Base-by-base conservation (phyloP, 2,329 filamentous ascomycete genomes). In the Beauveria caledonica region DNA sequence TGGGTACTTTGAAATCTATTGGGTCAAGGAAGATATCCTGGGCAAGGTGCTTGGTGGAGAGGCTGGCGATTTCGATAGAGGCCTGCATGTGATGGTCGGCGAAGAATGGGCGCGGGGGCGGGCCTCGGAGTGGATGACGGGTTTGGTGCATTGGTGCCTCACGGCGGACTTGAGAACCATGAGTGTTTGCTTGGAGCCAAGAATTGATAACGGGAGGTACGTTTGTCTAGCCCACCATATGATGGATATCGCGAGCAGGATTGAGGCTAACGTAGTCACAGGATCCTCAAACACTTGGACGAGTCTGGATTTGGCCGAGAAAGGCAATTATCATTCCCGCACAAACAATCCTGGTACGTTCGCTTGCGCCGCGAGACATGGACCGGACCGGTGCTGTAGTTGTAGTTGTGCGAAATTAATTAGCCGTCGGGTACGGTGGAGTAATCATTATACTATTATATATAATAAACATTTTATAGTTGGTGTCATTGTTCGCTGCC, bases 1-100 rank as follows among this genome's bases (percentile, higher is more conserved):
- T 75, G 94, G 92, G 0, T 99, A 95, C 71, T 97, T 99, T 70
- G 94, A 99, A 76, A 82, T 99, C 39, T 99, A 99, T 76, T 99
- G 94, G 93, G 91, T 94, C 3, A 96, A 96, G 69, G 94, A 99
- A 71, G 94, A 97, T 69, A 76, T 79, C 0, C 72, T 99, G 1
- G 91, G 90, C 0, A 82, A 80, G 52, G 80, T 90, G 64, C 73
- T 95, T 4, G 80, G 86, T 0, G 80, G 80, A 23, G 80, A 83
- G 3, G 84, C 86, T 0, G 84, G 82, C 8, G 89, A 96, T 67
- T 97, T 88, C 74, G 93, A 97, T 67, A 80, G 94, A 7, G 94
- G 94, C 0, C 76, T 97, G 19, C 94, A 99, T 69, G 85, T 94
- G 13, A 77, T 99, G 44, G 83, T 99, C 3, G 94, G 94, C 1